Conservation (phyloP, 2,329 filamentous ascomycete genomes). For the Hortaea sp. region DNA sequence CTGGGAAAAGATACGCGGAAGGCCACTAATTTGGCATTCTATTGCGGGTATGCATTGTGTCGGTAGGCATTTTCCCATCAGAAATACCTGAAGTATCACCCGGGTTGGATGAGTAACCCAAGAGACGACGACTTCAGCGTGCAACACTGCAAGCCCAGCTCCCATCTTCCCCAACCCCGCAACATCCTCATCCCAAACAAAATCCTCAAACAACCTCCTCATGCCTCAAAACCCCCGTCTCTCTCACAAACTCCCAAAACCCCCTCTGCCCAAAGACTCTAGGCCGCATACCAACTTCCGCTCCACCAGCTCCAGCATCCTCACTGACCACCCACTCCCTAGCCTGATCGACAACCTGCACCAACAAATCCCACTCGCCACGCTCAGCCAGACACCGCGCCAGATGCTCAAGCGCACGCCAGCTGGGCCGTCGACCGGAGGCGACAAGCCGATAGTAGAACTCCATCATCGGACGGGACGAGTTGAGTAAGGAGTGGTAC, state of each 20-base stretch:
- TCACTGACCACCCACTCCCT: conserved; percentile 19
- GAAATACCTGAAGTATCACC: too few species aligned
- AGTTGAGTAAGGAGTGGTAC: conserved; percentile 34
- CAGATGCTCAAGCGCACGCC: conserved; percentile 29
- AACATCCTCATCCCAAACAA: too few species aligned
- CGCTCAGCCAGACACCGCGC: conserved; percentile 29
- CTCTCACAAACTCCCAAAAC: conserved; percentile 19
- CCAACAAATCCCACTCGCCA: conserved; percentile 11
- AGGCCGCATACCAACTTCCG: conserved; percentile 8
- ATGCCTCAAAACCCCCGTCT: conserved; percentile 10
- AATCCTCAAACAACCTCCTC: too few species aligned
- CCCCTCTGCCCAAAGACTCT: conserved; percentile 15
- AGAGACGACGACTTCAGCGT: too few species aligned
- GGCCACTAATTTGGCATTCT: too few species aligned
- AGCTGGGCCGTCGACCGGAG: conserved; percentile 33
- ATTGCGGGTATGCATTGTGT: too few species aligned
- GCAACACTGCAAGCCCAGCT: too few species aligned
- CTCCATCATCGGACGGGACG: conserved; percentile 32
- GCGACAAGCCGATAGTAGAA: conserved; percentile 27
- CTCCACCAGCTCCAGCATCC: neutral
- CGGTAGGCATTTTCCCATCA: too few species aligned
- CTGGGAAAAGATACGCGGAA: too few species aligned
- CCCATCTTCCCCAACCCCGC: too few species aligned
- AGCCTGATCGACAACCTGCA: conserved; percentile 24
- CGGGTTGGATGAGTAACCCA: too few species aligned